Evolutionary conservation across 2,329 filamentous ascomycete genomes (phyloP).

Genomic region (Claviceps sp.): DNA sequence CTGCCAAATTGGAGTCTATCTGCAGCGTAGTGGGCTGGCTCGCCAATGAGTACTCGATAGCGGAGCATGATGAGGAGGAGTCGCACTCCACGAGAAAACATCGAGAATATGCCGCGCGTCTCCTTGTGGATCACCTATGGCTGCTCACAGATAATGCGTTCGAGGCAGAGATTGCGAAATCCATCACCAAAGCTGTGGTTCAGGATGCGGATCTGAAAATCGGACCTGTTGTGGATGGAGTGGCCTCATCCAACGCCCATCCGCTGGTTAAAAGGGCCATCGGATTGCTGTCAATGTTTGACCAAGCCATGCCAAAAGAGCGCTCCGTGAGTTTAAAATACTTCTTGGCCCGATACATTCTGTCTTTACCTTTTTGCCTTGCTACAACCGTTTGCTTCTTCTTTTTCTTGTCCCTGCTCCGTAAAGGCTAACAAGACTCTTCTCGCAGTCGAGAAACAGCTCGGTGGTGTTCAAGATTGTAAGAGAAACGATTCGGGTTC

Average conservation of each 20-base stretch:
- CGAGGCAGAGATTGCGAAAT: slow-evolving; percentile 40
- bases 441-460: slow-evolving; percentile 29
- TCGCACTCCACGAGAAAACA: slow-evolving; percentile 39
- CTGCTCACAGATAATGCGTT: slow-evolving; percentile 40
- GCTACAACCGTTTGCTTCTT: too few relatives aligned
- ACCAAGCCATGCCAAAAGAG: slow-evolving; percentile 51
- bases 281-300: slow-evolving; percentile 47
- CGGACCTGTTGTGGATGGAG: slow-evolving; percentile 31
- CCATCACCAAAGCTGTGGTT: slow-evolving; percentile 35
- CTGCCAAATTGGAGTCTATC: slow-evolving; percentile 32
- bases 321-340: slow-evolving; percentile 35
- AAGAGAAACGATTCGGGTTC: slow-evolving; percentile 73
- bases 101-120: slow-evolving; percentile 40
- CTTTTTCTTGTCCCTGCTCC: not conserved
- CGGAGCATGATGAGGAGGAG: slow-evolving; percentile 45
- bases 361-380: too few relatives aligned
- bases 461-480: slow-evolving; percentile 58
- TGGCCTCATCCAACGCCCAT: slow-evolving; percentile 43
- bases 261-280: slow-evolving; percentile 44
- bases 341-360: too few relatives aligned
- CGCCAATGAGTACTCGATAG: slow-evolving; percentile 41
- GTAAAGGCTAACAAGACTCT: not conserved
- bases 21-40: slow-evolving; percentile 46
- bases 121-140: slow-evolving; percentile 46
- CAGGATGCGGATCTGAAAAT: slow-evolving; percentile 36